Percentiles rank a stretch among this genome's conserved stretches.
These are phyloP conservation scores for Lodderomyces theae DNA, from an alignment of 1,139 yeast genomes.

Conservation along the genomic window DNA sequence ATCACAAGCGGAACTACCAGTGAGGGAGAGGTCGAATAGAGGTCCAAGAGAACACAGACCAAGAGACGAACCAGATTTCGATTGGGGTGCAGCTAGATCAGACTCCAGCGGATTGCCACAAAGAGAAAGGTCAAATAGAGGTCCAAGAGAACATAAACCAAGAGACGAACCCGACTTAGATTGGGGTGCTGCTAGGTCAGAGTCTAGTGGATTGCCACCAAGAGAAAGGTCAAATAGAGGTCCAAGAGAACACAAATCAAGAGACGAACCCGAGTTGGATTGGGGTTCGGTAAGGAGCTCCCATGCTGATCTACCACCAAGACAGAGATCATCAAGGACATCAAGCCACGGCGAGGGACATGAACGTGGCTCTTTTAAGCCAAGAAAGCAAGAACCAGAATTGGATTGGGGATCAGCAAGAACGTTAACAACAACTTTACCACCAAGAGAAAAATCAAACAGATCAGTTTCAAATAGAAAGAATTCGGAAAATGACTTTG, in stretches of 20 bases:
- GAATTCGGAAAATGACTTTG: constrained; percentile 32
- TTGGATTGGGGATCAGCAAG: constrained; percentile 65
- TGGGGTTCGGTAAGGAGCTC: constrained; percentile 57
- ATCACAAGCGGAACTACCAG: constrained; percentile 31
- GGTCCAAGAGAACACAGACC: constrained; percentile 14
- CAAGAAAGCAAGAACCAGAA: constrained; percentile 45
- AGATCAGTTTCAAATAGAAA: background rate
- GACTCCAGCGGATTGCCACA: constrained; percentile 34
- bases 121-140: constrained; percentile 29
- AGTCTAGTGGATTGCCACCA: constrained; percentile 35
- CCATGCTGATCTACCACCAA: constrained; percentile 35
- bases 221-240: constrained; percentile 26
- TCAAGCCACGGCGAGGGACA: constrained; percentile 19
- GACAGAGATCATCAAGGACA: constrained; percentile 27
- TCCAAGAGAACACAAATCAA: constrained; percentile 26
- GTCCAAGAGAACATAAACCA: constrained; percentile 29
- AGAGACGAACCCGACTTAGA: constrained; percentile 47
- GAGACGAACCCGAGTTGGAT: constrained; percentile 55
- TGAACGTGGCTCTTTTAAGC: constrained; percentile 20
- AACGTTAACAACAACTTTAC: constrained; percentile 30
- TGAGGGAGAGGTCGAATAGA: constrained; percentile 40
- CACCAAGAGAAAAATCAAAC: constrained; percentile 29
- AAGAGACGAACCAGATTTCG: constrained; percentile 38
- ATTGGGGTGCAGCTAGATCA: constrained; percentile 61
- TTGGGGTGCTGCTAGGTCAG: constrained; percentile 35